Conservation (phyloP, 306 rosid genomes). For the Prunus persica region DNA sequence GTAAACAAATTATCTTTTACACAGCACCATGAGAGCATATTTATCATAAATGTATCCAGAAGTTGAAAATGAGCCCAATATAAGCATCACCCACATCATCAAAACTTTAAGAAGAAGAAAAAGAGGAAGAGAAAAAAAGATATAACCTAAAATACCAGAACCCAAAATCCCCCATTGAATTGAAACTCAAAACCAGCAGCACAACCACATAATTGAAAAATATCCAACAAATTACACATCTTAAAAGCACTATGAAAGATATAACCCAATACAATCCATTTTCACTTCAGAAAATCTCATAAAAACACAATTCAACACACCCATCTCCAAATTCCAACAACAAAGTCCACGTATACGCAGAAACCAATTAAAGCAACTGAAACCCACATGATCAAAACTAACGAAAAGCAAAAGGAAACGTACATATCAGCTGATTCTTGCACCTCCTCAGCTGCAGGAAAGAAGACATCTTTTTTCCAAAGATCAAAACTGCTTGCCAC, state of each 20-base stretch:
- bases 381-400: conserved; percentile 19
- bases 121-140: neutral
- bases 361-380: neutral
- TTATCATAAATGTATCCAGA: neutral
- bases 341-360: conserved; percentile 14
- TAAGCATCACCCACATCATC: neutral
- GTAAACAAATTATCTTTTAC: neutral
- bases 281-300: conserved; percentile 11
- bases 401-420: conserved; percentile 13
- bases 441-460: conserved; percentile 96
- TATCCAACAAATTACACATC: neutral
- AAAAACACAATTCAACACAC: neutral
- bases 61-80: neutral
- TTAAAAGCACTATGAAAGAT: neutral
- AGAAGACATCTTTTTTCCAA: conserved; percentile 90
- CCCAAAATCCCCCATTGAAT: neutral
- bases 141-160: neutral
- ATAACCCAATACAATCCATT: conserved; percentile 6
- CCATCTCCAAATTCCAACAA: conserved; percentile 9
- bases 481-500: conserved; percentile 88
- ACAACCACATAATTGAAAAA: neutral
- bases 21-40: neutral
- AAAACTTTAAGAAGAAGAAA: neutral
- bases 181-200: neutral
- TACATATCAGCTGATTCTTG: conserved; percentile 98